Evolutionary conservation across 805 yeast genomes (phyloP), one percentile per base, ranked within the genome.

Genomic region (Cyberlindnera petersonii): DNA sequence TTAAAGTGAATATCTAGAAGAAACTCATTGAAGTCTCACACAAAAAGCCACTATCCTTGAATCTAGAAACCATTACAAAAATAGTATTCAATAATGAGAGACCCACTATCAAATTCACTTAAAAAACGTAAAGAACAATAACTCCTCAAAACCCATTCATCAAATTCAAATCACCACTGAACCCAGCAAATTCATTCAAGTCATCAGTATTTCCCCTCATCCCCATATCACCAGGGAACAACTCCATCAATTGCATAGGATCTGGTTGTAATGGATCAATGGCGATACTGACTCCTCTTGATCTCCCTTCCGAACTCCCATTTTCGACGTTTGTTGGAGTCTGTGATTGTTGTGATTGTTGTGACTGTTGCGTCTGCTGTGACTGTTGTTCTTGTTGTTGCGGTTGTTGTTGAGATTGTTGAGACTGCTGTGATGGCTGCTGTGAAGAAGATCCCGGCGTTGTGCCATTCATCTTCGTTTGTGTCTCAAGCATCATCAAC

Each of bases 401-500:
- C 10, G n/a, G 37, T n/a, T 19, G 23, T 15, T 40, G 39, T 15
- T 18, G 24, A 11, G 24, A 22, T 5, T 26, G 38, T 24, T 33
- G 37, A 14, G 17, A 27, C 8, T 22, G 8, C 24, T 22, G 11
- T 22, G 8, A 22, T 9, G 24, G 24, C 24, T 22, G 24, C 24
- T 22, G 24, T 22, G 8, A 11, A n/a, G n/a, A n/a, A n/a, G n/a
- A n/a, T n/a, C n/a, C n/a, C n/a, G n/a, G 22, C 23, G 14, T 29
- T 6, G 33, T 24, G 3, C 33, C 33, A 28, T 22, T 42, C 22
- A 38, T 9, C 56, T 82, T 80, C 53, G 82, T 85, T 55, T 84
- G 89, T 45, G 76, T 77, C 52, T 86, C 95, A 53, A 86, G 64
- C 50, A 82, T 61, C 74, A 82, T 75, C 49, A 84, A 65, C 57